Evolutionary conservation across 176 grass and related monocot species (phyloP).

Genomic region (Phoenix dactylifera): DNA sequence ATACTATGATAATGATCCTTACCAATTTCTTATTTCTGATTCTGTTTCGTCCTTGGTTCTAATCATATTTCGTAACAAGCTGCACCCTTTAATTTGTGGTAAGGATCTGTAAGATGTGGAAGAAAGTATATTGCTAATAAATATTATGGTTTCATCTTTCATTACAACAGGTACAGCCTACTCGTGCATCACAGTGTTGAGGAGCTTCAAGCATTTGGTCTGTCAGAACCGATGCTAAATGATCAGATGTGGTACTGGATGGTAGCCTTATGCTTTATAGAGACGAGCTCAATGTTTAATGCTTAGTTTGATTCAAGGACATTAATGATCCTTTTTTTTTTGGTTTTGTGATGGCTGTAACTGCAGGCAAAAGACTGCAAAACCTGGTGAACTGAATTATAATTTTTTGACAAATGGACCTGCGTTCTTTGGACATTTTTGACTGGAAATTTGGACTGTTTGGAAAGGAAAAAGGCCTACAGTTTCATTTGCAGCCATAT

Average conservation of each 20-base stretch:
- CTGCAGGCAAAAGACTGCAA: conserved; percentile 62
- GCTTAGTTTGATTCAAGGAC: background rate
- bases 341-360: background rate
- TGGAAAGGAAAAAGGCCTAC: background rate
- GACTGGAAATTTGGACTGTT: conserved; percentile 2
- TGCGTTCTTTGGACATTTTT: conserved; percentile 50
- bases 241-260: conserved; percentile 51
- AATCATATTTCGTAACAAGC: too few relatives aligned
- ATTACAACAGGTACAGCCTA: conserved; percentile 41
- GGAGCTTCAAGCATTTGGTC: conserved; percentile 39
- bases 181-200: conserved; percentile 61
- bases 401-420: conserved; percentile 47
- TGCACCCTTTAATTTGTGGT: too few relatives aligned
- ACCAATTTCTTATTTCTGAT: too few relatives aligned
- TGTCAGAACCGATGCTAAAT: conserved; percentile 51
- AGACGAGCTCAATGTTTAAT: too few relatives aligned
- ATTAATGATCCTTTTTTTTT: background rate
- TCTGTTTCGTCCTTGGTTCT: too few relatives aligned
- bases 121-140: too few relatives aligned
- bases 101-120: too few relatives aligned
- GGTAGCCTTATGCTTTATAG: background rate
- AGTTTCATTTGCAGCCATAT: background rate
- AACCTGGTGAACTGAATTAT: conserved; percentile 50
- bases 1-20: too few relatives aligned
- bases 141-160: background rate